A percentile compares a stretch with the other conserved stretches of the same genome.
phyloP scores from a whole-genome alignment of 208 protist genomes.

The Angomonas deanei region DNA sequence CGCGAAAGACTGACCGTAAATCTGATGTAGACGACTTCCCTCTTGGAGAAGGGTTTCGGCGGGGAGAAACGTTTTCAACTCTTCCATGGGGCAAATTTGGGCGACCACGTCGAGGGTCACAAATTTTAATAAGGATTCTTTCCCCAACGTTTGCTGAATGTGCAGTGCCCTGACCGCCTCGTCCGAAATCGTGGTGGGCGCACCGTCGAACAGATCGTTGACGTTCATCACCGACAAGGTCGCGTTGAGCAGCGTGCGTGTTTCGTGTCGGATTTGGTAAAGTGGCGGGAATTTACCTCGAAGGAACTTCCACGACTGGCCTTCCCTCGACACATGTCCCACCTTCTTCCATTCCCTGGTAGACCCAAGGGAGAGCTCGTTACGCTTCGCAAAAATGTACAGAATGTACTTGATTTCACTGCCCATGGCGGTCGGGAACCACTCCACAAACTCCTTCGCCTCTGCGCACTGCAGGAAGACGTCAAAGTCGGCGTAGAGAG shows the following conservation, averaged over 20 bases:
- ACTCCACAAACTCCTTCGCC: constrained; percentile 50
- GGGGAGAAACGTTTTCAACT: constrained; percentile 18
- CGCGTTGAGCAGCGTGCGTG: no score
- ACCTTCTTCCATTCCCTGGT: no score
- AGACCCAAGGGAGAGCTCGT: no score
- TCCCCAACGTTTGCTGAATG: constrained; percentile 59
- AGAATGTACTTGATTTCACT: constrained; percentile 29
- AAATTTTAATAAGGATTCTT: constrained; percentile 39
- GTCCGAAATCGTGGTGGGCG: no score
- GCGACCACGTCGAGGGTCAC: constrained; percentile 41
- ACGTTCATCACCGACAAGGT: no score
- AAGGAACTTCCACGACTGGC: not conserved
- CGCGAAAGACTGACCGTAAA: no score
- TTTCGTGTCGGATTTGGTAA: no score
- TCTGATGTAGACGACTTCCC: not conserved
- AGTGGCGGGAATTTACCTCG: no score
- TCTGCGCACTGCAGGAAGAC: constrained; percentile 37
- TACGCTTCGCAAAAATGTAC: not conserved
- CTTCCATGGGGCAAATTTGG: constrained; percentile 39
- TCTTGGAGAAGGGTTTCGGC: not conserved
- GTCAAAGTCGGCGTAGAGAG: constrained; percentile 39
- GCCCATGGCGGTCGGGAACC: constrained; percentile 40
- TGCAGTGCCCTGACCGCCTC: constrained; percentile 38
- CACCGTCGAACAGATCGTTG: not conserved
- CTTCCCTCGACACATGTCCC: no score